Conservation (phyloP, 257 asterid species). For the Primulina tabacum region DNA sequence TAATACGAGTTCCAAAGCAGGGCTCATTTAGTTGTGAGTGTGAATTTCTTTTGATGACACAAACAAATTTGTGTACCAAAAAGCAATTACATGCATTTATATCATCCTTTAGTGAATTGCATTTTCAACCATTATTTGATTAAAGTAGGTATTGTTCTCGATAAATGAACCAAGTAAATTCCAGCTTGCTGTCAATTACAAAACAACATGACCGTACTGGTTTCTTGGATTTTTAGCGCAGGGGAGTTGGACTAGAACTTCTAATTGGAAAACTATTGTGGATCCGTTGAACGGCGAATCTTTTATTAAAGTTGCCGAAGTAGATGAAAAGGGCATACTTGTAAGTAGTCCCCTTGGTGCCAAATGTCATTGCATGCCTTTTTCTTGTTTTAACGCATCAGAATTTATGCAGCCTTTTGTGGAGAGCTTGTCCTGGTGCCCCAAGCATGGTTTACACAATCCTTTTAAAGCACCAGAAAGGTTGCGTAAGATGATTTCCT, state of each 20-base stretch:
- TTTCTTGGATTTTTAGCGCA: slow-evolving; percentile 50
- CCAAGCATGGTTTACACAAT: slow-evolving; percentile 94
- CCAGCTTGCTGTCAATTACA: background rate
- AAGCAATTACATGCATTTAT: background rate
- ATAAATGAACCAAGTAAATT: background rate
- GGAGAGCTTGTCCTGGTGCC: slow-evolving; percentile 83
- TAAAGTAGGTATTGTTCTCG: background rate
- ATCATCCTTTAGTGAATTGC: background rate
- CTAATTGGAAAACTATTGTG: slow-evolving; percentile 58
- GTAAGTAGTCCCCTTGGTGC: slow-evolving; percentile 32
- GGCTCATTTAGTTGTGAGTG: background rate
- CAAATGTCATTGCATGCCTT: background rate
- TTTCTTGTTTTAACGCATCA: slow-evolving; percentile 18
- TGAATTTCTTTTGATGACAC: background rate
- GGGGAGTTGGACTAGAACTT: slow-evolving; percentile 75
- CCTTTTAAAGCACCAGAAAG: slow-evolving; percentile 97
- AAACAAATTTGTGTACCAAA: background rate
- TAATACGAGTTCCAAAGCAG: slow-evolving; percentile 10
- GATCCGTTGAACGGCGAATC: slow-evolving; percentile 95
- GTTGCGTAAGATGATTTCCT: slow-evolving; percentile 29
- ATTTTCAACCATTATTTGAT: background rate
- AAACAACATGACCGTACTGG: background rate
- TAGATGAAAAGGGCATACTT: slow-evolving; percentile 66
- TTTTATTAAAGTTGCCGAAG: slow-evolving; percentile 81
- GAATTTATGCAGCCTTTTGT: slow-evolving; percentile 73